phyloP scores from a whole-genome alignment of 2,329 filamentous ascomycete species.

The Fusarium concolor region DNA sequence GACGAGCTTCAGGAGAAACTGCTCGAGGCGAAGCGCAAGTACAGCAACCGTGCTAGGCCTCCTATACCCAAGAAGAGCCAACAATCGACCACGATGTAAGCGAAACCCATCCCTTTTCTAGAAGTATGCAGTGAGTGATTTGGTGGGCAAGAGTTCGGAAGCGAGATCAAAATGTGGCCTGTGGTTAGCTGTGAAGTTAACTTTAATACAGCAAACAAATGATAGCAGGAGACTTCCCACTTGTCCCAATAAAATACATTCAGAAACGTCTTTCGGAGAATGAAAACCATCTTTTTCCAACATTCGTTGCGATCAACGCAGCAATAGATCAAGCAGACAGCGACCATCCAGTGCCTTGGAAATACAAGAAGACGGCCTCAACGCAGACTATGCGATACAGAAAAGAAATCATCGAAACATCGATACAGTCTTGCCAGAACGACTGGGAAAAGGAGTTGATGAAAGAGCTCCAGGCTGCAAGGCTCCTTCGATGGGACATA shows the following conservation, averaged over 20 bases:
- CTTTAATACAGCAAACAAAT: slow-evolving; percentile 27
- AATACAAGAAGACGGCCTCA: slow-evolving; percentile 28
- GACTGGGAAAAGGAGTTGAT: slow-evolving; percentile 21
- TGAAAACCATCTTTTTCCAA: slow-evolving; percentile 27
- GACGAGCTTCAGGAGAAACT: slow-evolving; percentile 16
- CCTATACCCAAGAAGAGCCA: neutral
- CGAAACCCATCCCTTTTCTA: neutral
- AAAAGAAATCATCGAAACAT: slow-evolving; percentile 8
- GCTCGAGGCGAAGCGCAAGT: slow-evolving; percentile 27
- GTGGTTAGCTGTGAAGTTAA: slow-evolving; percentile 8
- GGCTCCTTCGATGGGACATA: slow-evolving; percentile 10
- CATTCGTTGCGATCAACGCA: slow-evolving; percentile 32
- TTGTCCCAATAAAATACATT: slow-evolving; percentile 28
- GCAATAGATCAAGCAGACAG: neutral
- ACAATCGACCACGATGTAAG: slow-evolving; percentile 20
- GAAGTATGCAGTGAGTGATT: neutral
- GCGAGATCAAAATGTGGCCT: neutral
- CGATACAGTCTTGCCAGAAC: neutral
- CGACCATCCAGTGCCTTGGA: slow-evolving; percentile 1
- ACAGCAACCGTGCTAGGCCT: slow-evolving; percentile 4
- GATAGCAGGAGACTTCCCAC: slow-evolving; percentile 41
- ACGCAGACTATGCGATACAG: neutral
- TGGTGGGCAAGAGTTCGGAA: neutral
- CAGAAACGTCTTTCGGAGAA: slow-evolving; percentile 18
- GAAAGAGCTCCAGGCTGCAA: slow-evolving; percentile 38